Percentiles rank a stretch among this genome's conserved stretches.
Conservation (phyloP, 108 stramenopile species). For the Skeletonema menzelii region DNA sequence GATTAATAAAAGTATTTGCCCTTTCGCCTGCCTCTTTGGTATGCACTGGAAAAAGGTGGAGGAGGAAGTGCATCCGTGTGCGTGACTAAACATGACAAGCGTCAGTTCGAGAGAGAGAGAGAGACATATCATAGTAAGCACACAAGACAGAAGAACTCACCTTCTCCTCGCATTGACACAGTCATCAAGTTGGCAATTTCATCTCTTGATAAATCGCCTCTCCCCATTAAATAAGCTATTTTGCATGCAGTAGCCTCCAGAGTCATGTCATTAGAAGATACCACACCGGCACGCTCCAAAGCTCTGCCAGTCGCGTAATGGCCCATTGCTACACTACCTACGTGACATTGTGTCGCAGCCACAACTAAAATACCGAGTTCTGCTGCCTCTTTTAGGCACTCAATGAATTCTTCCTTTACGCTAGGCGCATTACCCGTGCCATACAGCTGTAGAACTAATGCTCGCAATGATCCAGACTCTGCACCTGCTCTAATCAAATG, state of each 20-base stretch:
- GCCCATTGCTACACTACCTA: slow-evolving; percentile 86
- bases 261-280: slow-evolving; percentile 95
- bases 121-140: not conserved
- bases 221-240: slow-evolving; percentile 89
- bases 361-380: slow-evolving; percentile 85
- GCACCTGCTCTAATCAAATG: slow-evolving; percentile 53
- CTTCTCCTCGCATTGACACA: slow-evolving; percentile 76
- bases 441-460: slow-evolving; percentile 93
- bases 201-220: slow-evolving; percentile 54
- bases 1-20: not conserved
- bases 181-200: slow-evolving; percentile 73
- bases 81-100: slow-evolving; percentile 27
- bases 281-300: slow-evolving; percentile 80
- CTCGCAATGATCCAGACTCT: slow-evolving; percentile 53
- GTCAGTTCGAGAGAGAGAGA: no score
- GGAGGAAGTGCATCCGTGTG: slow-evolving; percentile 61
- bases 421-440: slow-evolving; percentile 95
- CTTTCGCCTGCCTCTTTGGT: slow-evolving; percentile 39
- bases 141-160: not conserved
- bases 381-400: slow-evolving; percentile 66
- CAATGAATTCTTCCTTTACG: slow-evolving; percentile 74
- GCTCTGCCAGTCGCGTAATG: slow-evolving; percentile 91
- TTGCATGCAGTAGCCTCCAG: slow-evolving; percentile 92
- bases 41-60: slow-evolving; percentile 69
- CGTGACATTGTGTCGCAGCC: slow-evolving; percentile 92